Evolutionary conservation across 176 grass and related monocot genomes (phyloP).

Genomic region (Otatea glauca): DNA sequence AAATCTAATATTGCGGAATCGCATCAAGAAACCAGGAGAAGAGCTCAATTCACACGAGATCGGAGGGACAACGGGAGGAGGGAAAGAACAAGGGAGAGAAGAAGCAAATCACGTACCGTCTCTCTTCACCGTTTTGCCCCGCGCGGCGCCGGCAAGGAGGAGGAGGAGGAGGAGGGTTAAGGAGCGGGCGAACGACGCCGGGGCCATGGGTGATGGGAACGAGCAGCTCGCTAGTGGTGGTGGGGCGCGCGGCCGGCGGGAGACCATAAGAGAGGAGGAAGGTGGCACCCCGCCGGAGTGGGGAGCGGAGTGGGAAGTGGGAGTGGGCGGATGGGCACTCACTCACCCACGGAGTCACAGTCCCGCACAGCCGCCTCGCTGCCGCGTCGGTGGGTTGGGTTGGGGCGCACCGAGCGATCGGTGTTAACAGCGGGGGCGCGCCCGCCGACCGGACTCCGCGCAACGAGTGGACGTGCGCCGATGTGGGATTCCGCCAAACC

Average conservation of each 20-base stretch:
- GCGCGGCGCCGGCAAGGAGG: constrained; percentile 49
- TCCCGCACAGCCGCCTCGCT: not conserved
- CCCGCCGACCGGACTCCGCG: constrained; percentile 1
- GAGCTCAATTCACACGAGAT: constrained; percentile 10
- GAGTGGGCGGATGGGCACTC: constrained; percentile 51
- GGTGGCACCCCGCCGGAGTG: constrained; percentile 35
- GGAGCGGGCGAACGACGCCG: constrained; percentile 15
- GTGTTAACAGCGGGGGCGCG: not conserved
- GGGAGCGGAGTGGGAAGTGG: not conserved
- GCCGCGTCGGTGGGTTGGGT: constrained; percentile 46
- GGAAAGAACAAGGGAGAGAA: not conserved
- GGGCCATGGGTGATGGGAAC: constrained; percentile 36
- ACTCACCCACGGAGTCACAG: not conserved
- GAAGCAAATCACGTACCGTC: constrained; percentile 60
- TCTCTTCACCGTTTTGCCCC: constrained; percentile 92
- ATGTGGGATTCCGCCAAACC: constrained; percentile 36
- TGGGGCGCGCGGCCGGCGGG: constrained; percentile 9
- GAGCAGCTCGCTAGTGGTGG: constrained; percentile 13
- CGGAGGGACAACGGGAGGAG: not conserved
- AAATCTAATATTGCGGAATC: not conserved
- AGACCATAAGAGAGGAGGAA: constrained; percentile 16
- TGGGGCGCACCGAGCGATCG: constrained; percentile 22
- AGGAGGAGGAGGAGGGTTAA: constrained; percentile 28
- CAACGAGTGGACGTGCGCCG: not conserved
- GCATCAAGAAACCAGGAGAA: not conserved